Evolutionary conservation across 2,329 filamentous ascomycete genomes (phyloP).

Genomic region (Teratosphaeria viscida): DNA sequence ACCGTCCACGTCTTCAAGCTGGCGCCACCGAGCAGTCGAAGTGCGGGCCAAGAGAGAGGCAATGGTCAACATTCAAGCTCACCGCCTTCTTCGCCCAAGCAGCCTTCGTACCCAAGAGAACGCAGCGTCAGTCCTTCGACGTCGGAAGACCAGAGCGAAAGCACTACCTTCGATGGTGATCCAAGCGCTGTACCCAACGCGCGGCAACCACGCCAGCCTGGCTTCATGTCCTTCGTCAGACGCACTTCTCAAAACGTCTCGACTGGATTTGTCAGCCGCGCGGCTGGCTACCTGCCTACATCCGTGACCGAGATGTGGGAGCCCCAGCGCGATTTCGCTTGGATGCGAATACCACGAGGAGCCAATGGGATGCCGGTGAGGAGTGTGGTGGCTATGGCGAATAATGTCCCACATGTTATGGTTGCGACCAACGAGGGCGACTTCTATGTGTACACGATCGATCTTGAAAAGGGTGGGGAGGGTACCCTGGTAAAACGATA

Average conservation of each 20-base stretch:
- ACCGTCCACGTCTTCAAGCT: conserved; percentile 95
- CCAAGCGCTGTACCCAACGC: conserved; percentile 18
- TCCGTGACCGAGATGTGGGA: conserved; percentile 98
- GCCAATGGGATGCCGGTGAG: conserved; percentile 48
- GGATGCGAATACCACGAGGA: conserved; percentile 77
- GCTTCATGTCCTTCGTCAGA: conserved; percentile 82
- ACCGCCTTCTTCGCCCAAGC: conserved; percentile 18
- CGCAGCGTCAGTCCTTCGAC: conserved; percentile 32
- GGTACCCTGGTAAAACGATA: conserved; percentile 85
- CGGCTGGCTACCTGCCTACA: conserved; percentile 84
- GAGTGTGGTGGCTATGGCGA: conserved; percentile 96
- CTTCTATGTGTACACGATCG: conserved; percentile 91
- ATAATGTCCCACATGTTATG: conserved; percentile 91
- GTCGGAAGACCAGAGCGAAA: conserved; percentile 11
- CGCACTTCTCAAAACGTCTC: conserved; percentile 91
- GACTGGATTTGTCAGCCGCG: conserved; percentile 74
- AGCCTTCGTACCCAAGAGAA: conserved; percentile 18
- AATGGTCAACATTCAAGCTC: conserved; percentile 12
- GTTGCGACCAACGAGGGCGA: conserved; percentile 92
- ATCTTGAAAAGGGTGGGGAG: conserved; percentile 89
- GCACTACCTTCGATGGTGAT: conserved; percentile 25
- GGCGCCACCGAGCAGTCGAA: conserved; percentile 33
- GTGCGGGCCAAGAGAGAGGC: conserved; percentile 12
- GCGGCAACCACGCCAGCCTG: conserved; percentile 49
- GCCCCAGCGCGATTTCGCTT: conserved; percentile 86